Percentiles rank a stretch among this genome's conserved stretches.
Evolutionary conservation across 2,329 filamentous ascomycete genomes (phyloP).

Genomic region (Talaromyces sp.): DNA sequence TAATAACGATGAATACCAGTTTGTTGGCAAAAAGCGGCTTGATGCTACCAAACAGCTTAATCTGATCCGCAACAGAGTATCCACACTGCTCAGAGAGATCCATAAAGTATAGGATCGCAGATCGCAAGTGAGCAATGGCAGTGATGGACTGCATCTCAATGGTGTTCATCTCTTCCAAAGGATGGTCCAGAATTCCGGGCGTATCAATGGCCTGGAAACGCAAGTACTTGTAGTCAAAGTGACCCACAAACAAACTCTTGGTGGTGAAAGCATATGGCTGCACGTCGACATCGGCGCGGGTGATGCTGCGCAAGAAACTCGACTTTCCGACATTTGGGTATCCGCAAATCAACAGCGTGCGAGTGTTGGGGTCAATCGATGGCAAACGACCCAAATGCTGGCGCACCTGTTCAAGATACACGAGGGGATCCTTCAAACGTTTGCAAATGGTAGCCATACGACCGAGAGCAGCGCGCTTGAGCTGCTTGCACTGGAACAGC

Average conservation of each 20-base stretch:
- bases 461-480: constrained; percentile 91
- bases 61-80: constrained; percentile 87
- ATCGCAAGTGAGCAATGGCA: constrained; percentile 91
- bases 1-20: constrained; percentile 91
- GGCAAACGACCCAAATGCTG: constrained; percentile 97
- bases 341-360: constrained; percentile 91
- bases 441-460: constrained; percentile 98
- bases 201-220: constrained; percentile 93
- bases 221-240: constrained; percentile 95
- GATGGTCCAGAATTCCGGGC: constrained; percentile 95
- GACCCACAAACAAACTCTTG: constrained; percentile 92
- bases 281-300: constrained; percentile 90
- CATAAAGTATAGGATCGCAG: constrained; percentile 97
- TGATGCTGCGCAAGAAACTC: constrained; percentile 88
- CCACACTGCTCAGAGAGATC: constrained; percentile 95
- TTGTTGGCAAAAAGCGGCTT: constrained; percentile 97
- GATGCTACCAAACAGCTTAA: constrained; percentile 92
- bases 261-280: constrained; percentile 99
- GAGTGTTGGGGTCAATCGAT: constrained; percentile 95
- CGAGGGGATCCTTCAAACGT: constrained; percentile 85
- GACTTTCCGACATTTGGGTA: constrained; percentile 98
- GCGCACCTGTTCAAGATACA: constrained; percentile 93
- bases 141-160: constrained; percentile 99
- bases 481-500: constrained; percentile 97
- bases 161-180: constrained; percentile 98